Base-by-base conservation (phyloP, 805 yeast genomes). In the Diddensiella santjacobensis region DNA sequence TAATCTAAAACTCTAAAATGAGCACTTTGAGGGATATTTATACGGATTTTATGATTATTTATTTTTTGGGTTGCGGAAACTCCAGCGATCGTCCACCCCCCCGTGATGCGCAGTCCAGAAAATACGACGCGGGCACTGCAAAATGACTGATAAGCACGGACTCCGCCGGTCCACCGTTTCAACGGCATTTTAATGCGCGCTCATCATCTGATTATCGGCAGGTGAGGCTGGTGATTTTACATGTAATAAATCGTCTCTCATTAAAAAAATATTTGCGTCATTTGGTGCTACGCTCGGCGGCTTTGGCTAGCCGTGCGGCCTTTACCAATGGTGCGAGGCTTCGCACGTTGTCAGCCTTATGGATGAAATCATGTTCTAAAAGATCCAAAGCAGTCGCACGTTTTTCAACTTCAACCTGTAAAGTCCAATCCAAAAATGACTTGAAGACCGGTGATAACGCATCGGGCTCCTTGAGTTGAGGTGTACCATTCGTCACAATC, bases 311-410 rank as follows among this genome's bases (percentile, higher is more conserved):
- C 15, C 63, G 42, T 0, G 63, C 62, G 22, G 61, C 62, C 49
- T 56, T 57, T 24, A 67, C 71, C 42, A 67, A 51, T 4, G 71
- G 71, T 2, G 71, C 67, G 30, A 67, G 50, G 5, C 60, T 55
- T 30, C 57, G 36, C 29, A 62, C 63, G 5, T 58, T 52, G 24
- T 61, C 69, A 3, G 66, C 68, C 10, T 50, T 31, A 3, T 51
- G 44, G n/a, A 67, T 54, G 44, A 84, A 85, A 40, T 76, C 71
- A 62, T 90, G 96, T 50, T 79, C 81, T 35, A 93, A 71, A 45
- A 93, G 73, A 63, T 91, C 97, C 58, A 84, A 89, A 3, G 98
- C 87, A 15, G 84, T 78, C 0, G 98, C 98, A 58, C 99, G 79
- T 61, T 84, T 84, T 59, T 85, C 79, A 38, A 89, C 96, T 65